Conservation (phyloP, 768 basidiomycete species). For the Krasilnikovozyma curviuscula region DNA sequence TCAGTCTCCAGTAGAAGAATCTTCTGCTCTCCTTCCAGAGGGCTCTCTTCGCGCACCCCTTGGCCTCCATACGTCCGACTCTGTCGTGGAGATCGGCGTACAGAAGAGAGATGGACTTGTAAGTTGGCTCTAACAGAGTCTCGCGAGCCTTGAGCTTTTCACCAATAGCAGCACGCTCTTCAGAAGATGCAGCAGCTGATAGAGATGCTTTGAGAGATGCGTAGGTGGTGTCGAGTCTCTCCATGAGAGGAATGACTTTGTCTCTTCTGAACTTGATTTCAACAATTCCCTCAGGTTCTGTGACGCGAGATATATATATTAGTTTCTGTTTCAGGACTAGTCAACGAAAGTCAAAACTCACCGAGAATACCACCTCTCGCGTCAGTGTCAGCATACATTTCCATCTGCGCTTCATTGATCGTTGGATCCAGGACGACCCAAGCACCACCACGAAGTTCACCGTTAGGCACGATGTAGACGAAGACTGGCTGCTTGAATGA, state of each 20-base stretch:
- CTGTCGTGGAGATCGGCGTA: conserved; percentile 96
- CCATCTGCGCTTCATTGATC: conserved; percentile 87
- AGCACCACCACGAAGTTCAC: conserved; percentile 93
- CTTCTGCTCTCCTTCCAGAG: conserved; percentile 61
- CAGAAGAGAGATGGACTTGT: conserved; percentile 78
- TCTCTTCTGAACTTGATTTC: conserved; percentile 95
- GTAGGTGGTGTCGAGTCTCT: conserved; percentile 70
- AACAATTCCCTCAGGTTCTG: conserved; percentile 84
- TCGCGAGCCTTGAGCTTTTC: conserved; percentile 57
- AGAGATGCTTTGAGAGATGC: conserved; percentile 61
- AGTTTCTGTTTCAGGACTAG: no score
- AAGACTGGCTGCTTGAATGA: conserved; percentile 95
- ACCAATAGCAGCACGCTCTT: conserved; percentile 52
- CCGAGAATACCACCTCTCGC: conserved; percentile 73
- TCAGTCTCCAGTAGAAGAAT: conserved; percentile 82
- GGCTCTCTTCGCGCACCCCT: conserved; percentile 66
- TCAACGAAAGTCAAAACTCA: conserved; percentile 8
- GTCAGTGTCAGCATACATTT: conserved; percentile 96
- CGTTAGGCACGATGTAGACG: conserved; percentile 95
- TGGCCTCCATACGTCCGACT: conserved; percentile 74
- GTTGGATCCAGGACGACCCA: conserved; percentile 98
- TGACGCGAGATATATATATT: background rate
- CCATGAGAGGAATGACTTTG: conserved; percentile 78
- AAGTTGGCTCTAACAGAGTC: conserved; percentile 61
- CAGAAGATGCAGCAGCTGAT: conserved; percentile 47